Conservation (phyloP, 768 basidiomycete species). For the Leccinellum luteum region DNA sequence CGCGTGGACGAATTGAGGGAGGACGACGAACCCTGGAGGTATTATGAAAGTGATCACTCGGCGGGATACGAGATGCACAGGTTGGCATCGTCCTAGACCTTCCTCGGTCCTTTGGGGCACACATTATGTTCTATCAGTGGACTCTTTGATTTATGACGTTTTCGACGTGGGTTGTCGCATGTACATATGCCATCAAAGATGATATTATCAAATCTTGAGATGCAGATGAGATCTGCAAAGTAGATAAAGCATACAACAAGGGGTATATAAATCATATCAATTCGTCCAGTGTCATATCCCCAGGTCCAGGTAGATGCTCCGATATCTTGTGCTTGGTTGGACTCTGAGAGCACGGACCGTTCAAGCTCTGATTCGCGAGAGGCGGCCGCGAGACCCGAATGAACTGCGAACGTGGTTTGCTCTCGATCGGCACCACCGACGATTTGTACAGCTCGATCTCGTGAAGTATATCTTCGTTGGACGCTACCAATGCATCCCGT, state of each 20-base stretch:
- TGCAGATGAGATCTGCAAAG: neutral
- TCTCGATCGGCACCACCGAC: slow-evolving; percentile 44
- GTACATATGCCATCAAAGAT: neutral
- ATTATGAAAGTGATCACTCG: slow-evolving; percentile 19
- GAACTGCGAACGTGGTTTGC: slow-evolving; percentile 54
- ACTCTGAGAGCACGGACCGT: slow-evolving; percentile 14
- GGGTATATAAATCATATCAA: slow-evolving; percentile 25
- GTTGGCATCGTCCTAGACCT: slow-evolving; percentile 2
- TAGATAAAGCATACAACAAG: slow-evolving; percentile 13
- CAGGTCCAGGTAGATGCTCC: slow-evolving; percentile 38
- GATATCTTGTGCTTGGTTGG: slow-evolving; percentile 18
- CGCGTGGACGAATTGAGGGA: slow-evolving; percentile 29
- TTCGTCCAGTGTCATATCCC: slow-evolving; percentile 54
- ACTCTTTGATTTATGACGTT: neutral
- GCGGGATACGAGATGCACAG: slow-evolving; percentile 16
- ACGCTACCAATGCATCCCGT: slow-evolving; percentile 41
- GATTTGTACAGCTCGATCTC: slow-evolving; percentile 65
- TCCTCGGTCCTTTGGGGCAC: neutral
- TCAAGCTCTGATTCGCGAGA: slow-evolving; percentile 43
- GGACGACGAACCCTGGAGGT: slow-evolving; percentile 30
- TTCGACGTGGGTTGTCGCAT: neutral
- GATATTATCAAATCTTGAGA: neutral
- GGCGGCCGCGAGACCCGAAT: slow-evolving; percentile 46
- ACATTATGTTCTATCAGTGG: neutral
- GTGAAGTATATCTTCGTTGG: slow-evolving; percentile 46